Evolutionary conservation across 192 early-diverging fungal species (phyloP), one percentile per base, ranked within the genome.

Genomic region (Borealophlyctis nickersoniae): DNA sequence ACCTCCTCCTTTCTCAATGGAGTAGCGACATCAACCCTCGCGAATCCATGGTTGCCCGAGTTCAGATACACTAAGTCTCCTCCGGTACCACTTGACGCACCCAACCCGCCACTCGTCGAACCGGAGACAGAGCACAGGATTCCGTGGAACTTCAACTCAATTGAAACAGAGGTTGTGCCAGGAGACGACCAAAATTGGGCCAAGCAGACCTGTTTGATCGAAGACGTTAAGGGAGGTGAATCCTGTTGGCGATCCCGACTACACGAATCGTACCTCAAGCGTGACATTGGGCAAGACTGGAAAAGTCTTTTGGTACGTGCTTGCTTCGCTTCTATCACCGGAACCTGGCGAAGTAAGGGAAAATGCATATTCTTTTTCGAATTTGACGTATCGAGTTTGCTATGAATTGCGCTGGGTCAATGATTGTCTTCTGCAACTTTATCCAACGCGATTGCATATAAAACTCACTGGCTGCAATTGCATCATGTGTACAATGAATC

Each of bases 181-280:
- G 88, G 73, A 59, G 83, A 81, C 49, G 85, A 88, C 93, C 96
- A 99, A 74, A 91, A 95, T 70, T 94, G 93, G 1, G 92, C 92
- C 34, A 97, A 55, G 60, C 87, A 81, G 32, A 87, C 39, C 39
- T 45, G 39, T 45, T 19, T 7, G 39, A 19, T 13, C 9, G 39
- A 19, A 48, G 72, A 62, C 61, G 13, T 30, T n/a, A 16, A 24
- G 57, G 53, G 36, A 36, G 19, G 51, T 49, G 56, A 7, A 45
- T 45, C 39, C 7, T 7, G 39, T 13, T 45, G 39, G 39, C 9
- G 39, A 45, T 45, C 7, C 19, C 39, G 39, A 13, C 39, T 19
- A 45, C 19, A 13, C 39, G 9, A 7, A 19, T 36, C 59, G 72
- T 31, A 92, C 77, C 72, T 98, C 94, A 29, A 95, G 69, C 24